Conservation (phyloP, 1,284 basidiomycete genomes). For the Psilocybe mexicana region DNA sequence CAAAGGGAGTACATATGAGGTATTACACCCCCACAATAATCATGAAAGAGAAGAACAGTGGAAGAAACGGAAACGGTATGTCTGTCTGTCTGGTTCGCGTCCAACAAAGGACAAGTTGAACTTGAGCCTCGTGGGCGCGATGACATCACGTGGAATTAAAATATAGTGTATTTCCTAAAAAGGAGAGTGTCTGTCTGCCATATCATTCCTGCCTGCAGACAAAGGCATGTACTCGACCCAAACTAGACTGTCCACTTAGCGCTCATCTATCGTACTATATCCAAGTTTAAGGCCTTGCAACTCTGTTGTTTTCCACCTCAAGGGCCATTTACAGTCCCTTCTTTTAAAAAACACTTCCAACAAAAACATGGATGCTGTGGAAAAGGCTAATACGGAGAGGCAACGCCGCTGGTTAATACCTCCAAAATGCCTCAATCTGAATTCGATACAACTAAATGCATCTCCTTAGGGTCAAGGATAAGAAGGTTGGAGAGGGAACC, state of each 20-base stretch:
- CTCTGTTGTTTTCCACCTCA: background rate
- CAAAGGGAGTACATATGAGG: constrained; percentile 2
- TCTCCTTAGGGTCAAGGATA: constrained; percentile 71
- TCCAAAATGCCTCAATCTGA: constrained; percentile 1
- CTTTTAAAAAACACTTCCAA: background rate
- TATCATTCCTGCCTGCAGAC: constrained; percentile 5
- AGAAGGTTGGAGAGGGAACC: constrained; percentile 93
- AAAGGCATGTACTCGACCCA: constrained; percentile 7
- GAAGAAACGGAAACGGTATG: background rate
- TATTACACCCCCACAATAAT: background rate
- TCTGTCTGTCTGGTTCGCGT: background rate
- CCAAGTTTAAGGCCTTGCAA: background rate
- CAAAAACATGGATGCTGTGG: constrained; percentile 69
- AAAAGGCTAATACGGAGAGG: constrained; percentile 67
- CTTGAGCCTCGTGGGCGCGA: constrained; percentile 13
- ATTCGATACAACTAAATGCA: constrained; percentile 2
- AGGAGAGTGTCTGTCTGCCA: background rate
- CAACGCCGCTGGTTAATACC: constrained; percentile 65
- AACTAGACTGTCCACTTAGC: constrained; percentile 3
- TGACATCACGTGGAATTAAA: constrained; percentile 11
- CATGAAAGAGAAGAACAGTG: background rate
- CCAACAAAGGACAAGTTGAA: constrained; percentile 1
- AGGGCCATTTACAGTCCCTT: background rate
- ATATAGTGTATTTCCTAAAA: background rate
- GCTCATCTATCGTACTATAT: background rate